A percentile compares a stretch with the other conserved stretches of the same genome.
These are phyloP conservation scores for Chloris gayana DNA, from an alignment of 176 grass and related monocot species.

Conservation along the genomic window DNA sequence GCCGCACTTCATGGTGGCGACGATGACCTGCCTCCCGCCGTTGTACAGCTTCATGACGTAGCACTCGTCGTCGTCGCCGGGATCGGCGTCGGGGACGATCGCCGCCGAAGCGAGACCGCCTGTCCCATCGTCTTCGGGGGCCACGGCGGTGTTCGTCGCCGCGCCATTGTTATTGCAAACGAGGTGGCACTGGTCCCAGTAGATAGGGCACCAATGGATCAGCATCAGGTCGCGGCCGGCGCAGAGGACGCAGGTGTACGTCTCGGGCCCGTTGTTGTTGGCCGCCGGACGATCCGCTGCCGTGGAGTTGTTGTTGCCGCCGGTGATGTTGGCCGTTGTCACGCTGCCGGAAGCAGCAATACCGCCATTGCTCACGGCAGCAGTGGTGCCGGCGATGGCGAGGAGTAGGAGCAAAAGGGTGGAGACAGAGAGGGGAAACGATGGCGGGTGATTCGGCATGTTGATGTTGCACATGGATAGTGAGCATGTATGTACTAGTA, in stretches of 20 bases:
- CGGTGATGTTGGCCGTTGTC: not conserved
- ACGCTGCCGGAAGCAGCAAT: not conserved
- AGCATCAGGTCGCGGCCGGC: not conserved
- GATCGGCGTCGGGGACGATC: not conserved
- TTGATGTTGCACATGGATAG: not conserved
- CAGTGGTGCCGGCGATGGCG: not conserved
- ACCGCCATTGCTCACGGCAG: not conserved
- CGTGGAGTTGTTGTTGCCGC: not conserved
- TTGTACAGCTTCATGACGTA: conserved; percentile 3
- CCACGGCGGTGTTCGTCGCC: too few species aligned
- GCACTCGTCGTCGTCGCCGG: not conserved
- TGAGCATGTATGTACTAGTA: not conserved
- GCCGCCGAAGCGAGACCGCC: not conserved
- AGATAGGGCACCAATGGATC: not conserved
- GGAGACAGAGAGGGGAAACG: not conserved
- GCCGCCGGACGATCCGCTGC: not conserved
- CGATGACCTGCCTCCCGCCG: not conserved
- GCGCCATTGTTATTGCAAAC: not conserved
- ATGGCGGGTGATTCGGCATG: not conserved
- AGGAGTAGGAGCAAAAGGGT: not conserved
- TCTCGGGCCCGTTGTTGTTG: not conserved
- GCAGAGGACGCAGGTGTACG: not conserved
- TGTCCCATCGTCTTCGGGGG: not conserved
- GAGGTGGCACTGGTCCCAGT: conserved; percentile 9
- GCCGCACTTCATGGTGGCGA: not conserved